Evolutionary conservation across 805 yeast genomes (phyloP).

Genomic region (Candida dajiaensis): DNA sequence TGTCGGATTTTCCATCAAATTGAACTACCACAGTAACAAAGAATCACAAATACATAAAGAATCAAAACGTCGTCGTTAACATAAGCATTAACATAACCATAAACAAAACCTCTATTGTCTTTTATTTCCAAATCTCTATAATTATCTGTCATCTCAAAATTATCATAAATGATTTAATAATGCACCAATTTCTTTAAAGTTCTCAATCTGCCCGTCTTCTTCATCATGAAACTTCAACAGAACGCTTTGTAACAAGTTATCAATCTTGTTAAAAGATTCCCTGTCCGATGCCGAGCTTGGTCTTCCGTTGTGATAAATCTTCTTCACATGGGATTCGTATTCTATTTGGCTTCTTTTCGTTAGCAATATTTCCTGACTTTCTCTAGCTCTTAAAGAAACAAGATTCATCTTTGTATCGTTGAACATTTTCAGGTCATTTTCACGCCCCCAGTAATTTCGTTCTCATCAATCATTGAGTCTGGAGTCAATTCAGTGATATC

Average conservation of each 20-base stretch:
- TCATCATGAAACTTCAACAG: neutral
- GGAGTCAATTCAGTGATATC: slow-evolving; percentile 1
- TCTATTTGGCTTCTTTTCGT: slow-evolving; percentile 13
- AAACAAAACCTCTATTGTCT: neutral
- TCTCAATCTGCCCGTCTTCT: neutral
- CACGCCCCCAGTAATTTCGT: neutral
- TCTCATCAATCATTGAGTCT: neutral
- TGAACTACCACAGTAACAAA: too few relatives aligned
- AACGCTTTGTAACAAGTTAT: slow-evolving; percentile 6
- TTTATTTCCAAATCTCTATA: neutral
- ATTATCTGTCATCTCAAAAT: neutral
- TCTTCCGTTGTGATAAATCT: slow-evolving; percentile 8
- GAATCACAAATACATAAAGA: too few relatives aligned
- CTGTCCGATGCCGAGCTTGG: slow-evolving; percentile 7
- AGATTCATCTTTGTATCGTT: slow-evolving; percentile 22
- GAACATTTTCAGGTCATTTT: slow-evolving; percentile 35
- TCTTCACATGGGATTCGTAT: slow-evolving; percentile 7
- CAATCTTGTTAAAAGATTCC: slow-evolving; percentile 5
- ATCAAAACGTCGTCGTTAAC: too few relatives aligned
- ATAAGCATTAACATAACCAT: neutral
- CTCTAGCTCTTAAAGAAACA: slow-evolving; percentile 31
- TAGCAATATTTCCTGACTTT: slow-evolving; percentile 29
- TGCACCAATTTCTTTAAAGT: neutral
- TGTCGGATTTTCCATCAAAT: neutral
- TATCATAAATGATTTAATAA: neutral